Evolutionary conservation across 352 stramenopile genomes (phyloP), one percentile per base, ranked within the genome.

Genomic region (Phytophthora europaea): DNA sequence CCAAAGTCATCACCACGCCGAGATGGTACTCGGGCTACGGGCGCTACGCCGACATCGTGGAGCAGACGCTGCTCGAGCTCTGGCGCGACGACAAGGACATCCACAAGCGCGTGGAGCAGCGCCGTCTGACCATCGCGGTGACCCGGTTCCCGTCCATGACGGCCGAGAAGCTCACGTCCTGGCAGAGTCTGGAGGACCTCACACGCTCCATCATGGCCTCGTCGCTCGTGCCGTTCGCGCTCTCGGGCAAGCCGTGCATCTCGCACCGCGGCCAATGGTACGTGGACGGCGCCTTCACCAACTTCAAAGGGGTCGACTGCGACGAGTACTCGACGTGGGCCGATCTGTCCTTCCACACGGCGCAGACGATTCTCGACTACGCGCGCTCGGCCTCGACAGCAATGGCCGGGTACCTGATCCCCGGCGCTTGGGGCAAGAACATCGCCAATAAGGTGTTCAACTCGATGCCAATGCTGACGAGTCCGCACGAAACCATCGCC

Each of bases 21-120:
- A 76, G 61, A 55, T 93, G 83, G 85, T 93, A 93, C 74, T 89
- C 72, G 23, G 85, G 83, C 59, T 93, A 93, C 61, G 76, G 82
- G 1, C 83, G 79, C 65, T 91, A 91, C 71, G 84, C 80, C 31
- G 61, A 38, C 28, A 88, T 91, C 48, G 79, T 93, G 20, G 58
- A 72, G 31, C 60, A 87, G 65, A 90, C 85, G 22, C 75, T 89
- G 64, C 66, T 76, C 50, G 76, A 86, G 38, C 74, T 90, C 12
- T 92, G 83, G 83, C 73, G 82, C 10, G 59, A 88, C 59, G 85
- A 92, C 70, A 38, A 59, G 18, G 79, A 87, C 28, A 74, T 91
- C 22, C 76, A 83, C 63, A 34, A 81, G 54, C 83, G 83, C 48
- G 81, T 90, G 31, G 55, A 78, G 51, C 36, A 72, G 10, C 73